A percentile compares a stretch with the other conserved stretches of the same genome.
These are phyloP conservation scores for Vigna unguiculata DNA, from an alignment of 306 rosid species.

Conservation along the genomic window DNA sequence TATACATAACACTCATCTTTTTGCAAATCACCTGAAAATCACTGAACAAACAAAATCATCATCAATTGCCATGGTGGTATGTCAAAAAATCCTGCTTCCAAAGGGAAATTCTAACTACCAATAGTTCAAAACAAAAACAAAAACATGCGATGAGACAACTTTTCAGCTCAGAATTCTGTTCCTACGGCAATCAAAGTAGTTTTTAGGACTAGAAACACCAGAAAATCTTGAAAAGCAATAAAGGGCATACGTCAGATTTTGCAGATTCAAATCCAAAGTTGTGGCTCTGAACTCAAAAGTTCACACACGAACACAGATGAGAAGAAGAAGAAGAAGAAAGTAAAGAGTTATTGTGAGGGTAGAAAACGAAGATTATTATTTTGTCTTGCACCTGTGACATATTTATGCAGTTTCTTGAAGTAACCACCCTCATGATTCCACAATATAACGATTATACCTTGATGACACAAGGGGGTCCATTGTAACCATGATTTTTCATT, in stretches of 20 bases:
- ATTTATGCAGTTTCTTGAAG: constrained; percentile 49
- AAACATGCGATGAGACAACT: background rate
- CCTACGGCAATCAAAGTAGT: constrained; percentile 13
- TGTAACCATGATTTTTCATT: constrained; percentile 15
- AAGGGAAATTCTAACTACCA: constrained; percentile 1
- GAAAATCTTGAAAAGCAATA: background rate
- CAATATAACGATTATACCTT: constrained; percentile 53
- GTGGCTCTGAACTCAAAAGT: constrained; percentile 23
- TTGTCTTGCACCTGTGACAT: constrained; percentile 39
- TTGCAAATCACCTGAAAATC: constrained; percentile 40
- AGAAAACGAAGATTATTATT: constrained; percentile 34
- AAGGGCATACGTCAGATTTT: constrained; percentile 33
- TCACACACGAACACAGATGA: background rate
- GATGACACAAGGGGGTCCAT: constrained; percentile 42
- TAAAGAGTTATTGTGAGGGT: background rate
- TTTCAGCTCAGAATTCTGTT: constrained; percentile 33
- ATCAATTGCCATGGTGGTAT: background rate
- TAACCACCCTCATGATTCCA: constrained; percentile 39
- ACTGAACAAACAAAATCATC: background rate
- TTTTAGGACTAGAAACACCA: constrained; percentile 27
- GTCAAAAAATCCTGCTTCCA: background rate
- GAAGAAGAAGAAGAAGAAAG: constrained; percentile 6
- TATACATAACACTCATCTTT: constrained; percentile 63
- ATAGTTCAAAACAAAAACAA: background rate
- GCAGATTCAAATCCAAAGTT: constrained; percentile 22